Evolutionary conservation across 495 filamentous ascomycete species (phyloP), one percentile per base, ranked within the genome.

Genomic region (Penicillium lividum): DNA sequence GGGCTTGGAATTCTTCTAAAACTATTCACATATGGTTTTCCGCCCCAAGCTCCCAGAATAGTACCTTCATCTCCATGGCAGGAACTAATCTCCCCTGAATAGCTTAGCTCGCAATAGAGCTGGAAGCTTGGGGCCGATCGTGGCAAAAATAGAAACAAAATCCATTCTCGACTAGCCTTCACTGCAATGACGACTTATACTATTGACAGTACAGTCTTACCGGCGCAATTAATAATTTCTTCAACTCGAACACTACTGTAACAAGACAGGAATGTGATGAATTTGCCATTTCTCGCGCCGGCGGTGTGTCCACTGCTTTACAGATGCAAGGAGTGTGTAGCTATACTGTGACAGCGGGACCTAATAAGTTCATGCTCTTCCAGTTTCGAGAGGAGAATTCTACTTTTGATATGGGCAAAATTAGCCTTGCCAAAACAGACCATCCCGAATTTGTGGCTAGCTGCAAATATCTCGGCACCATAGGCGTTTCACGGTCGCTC

Each of bases 301-400:
- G 53, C 5, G 47, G 53, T 25, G 53, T 52, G 38, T 43, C 53
- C 31, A 42, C 47, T 48, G 18, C 48, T 53, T 34, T 61, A 40
- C 30, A 57, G 34, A 57, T 67, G 33, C 62, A 72, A 53, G 67
- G 65, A 50, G 57, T 38, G 43, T 59, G 34, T 45, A 72, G 69
- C 57, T 70, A 68, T 56, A 70, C 61, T n/a, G 60, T 72, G 38
- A 52, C 38, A 66, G 65, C 62, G 25, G 64, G 68, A 13, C 46
- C 53, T 3, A 34, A 59, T 25, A 31, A 46, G 15, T 43, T 47
- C 13, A 63, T 59, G 51, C 31, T 64, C 54, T 38, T 68, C 53
- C 54, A 72, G 47, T 72, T 72, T 33, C 51, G 62, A 38, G 56
- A 30, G 29, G 29, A 51, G 29, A 22, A 49, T n/a, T 67, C 58